Evolutionary conservation across 306 rosid genomes (phyloP), one percentile per base, ranked within the genome.

Genomic region (Abrus precatorius): DNA sequence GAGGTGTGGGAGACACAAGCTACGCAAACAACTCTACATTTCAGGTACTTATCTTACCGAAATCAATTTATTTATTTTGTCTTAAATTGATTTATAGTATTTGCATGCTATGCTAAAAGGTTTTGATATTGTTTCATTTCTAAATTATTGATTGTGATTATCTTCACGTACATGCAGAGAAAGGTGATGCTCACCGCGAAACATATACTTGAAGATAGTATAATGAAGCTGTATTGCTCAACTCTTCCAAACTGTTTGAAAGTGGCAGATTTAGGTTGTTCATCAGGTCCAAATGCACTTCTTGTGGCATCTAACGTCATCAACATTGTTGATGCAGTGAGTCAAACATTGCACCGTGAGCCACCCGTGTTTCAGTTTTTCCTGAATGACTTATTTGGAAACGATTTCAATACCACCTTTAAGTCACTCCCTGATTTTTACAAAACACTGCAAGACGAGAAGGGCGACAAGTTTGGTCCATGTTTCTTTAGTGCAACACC

Each of bases 221-320:
- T 82, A 28, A 75, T 7, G 45, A 72, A 47, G 78, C 29, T 79
- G 2, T 76, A 45, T n/a, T 1, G 56, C 28, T 33, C 53, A 1
- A 44, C 4, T 6, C 8, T 29, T 38, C 86, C 88, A 7, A 64
- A 62, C 0, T 86, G 88, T 43, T 34, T 88, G 49, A 82, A 59
- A 75, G 77, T 88, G 44, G 89, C 88, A 28, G 86, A 88, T 40
- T 82, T 89, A 3, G 92, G 92, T 0, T 86, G 92, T 61, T 86
- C 92, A 29, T 82, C 81, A 0, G 89, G 89, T 13, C 84, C 86
- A 2, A 88, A 80, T 61, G 72, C 86, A n/a, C 48, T 80, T 13
- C 1, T 76, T 1, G 68, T 63, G 5, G 40, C 30, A 28, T 71
- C 83, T 30, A 54, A 67, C 8, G 53, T 82, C 29, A 59, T 53